phyloP scores from a whole-genome alignment of 164 flowering plant genomes.

The Taxillus chinensis region DNA sequence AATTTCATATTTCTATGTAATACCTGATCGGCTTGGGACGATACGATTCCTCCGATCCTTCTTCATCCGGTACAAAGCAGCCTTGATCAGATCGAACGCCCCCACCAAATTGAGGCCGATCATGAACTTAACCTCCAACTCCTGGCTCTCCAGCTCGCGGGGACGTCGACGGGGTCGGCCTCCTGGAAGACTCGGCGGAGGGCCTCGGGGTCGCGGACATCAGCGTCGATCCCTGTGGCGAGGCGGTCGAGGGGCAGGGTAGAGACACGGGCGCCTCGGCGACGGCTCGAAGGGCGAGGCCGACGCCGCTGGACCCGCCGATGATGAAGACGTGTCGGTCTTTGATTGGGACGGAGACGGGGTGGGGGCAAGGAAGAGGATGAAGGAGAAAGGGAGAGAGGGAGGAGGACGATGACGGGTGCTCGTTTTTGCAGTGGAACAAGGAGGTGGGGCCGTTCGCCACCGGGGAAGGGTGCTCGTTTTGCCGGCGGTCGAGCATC shows the following conservation, averaged over 20 bases:
- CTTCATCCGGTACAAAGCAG: conserved; percentile 76
- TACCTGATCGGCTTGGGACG: conserved; percentile 95
- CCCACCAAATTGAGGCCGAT: conserved; percentile 80
- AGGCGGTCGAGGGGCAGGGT: conserved; percentile 61
- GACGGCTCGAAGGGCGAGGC: conserved; percentile 67
- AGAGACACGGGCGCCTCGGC: conserved; percentile 61
- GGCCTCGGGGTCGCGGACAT: conserved; percentile 60
- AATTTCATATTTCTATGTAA: too few relatives aligned
- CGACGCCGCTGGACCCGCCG: conserved; percentile 96
- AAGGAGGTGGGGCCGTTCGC: too few relatives aligned
- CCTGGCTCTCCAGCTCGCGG: conserved; percentile 52
- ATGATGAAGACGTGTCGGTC: conserved; percentile 85
- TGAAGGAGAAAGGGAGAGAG: conserved; percentile 15
- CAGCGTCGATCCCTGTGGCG: conserved; percentile 70
- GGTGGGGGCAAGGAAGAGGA: conserved; percentile 46
- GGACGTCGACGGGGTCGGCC: conserved; percentile 70
- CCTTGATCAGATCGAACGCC: conserved; percentile 68
- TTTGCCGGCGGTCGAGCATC: too few relatives aligned
- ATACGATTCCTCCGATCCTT: conserved; percentile 35
- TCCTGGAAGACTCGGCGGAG: conserved; percentile 37
- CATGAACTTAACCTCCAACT: conserved; percentile 53
- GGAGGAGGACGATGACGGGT: conserved; percentile 16
- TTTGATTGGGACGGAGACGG: conserved; percentile 54
- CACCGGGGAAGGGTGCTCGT: too few relatives aligned
- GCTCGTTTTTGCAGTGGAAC: too few relatives aligned